These are phyloP conservation scores for Pestalotiopsis fici DNA, from an alignment of 2,329 filamentous ascomycete genomes.

Conservation along the genomic window DNA sequence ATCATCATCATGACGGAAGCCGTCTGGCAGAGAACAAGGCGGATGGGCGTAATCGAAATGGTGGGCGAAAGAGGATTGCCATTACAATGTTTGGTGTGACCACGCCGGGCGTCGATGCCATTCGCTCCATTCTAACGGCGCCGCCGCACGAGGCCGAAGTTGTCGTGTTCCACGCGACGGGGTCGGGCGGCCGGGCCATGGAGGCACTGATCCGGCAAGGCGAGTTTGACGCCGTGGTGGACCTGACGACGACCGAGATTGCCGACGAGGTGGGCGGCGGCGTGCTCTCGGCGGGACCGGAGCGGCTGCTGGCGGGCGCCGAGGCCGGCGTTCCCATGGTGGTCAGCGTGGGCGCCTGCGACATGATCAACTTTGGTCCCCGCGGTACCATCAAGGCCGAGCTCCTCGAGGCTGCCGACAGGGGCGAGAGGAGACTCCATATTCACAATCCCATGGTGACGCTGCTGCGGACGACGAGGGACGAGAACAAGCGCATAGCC, in stretches of 20 bases:
- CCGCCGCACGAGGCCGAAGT: constrained; percentile 50
- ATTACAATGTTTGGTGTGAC: constrained; percentile 79
- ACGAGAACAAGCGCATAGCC: constrained; percentile 59
- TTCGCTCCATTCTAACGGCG: constrained; percentile 50
- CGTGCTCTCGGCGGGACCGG: constrained; percentile 58
- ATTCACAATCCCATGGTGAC: constrained; percentile 69
- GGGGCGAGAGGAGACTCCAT: constrained; percentile 55
- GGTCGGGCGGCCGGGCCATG: constrained; percentile 69
- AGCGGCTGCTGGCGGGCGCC: constrained; percentile 58
- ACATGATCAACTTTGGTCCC: constrained; percentile 68
- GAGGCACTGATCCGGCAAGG: constrained; percentile 61
- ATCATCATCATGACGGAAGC: not conserved
- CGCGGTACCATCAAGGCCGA: constrained; percentile 40
- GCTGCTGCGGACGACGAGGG: constrained; percentile 62
- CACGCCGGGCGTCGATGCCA: constrained; percentile 61
- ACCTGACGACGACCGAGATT: constrained; percentile 73
- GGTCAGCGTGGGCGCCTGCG: constrained; percentile 52
- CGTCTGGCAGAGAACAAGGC: too few species aligned
- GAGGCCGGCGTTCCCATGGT: constrained; percentile 56
- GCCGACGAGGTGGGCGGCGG: constrained; percentile 65
- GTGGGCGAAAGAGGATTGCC: constrained; percentile 52
- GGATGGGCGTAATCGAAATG: not conserved
- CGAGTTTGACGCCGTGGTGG: constrained; percentile 65
- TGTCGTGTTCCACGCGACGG: constrained; percentile 71
- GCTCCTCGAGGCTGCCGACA: constrained; percentile 39